A percentile compares a stretch with the other conserved stretches of the same genome.
Conservation (phyloP, 352 stramenopile species). For the Pythium brassicae region DNA sequence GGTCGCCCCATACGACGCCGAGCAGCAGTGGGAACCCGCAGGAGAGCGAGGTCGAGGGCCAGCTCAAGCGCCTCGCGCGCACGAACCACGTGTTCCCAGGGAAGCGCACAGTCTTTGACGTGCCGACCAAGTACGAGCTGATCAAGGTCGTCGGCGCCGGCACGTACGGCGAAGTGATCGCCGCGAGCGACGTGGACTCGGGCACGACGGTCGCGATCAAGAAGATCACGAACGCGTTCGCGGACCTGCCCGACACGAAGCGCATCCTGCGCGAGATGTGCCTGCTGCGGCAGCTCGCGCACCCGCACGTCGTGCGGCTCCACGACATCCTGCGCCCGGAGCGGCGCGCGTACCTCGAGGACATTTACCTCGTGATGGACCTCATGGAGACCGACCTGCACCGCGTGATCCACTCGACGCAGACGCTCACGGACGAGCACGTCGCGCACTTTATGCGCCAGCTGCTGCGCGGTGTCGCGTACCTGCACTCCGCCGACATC, state of each 20-base stretch:
- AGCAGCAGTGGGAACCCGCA: conserved; percentile 6
- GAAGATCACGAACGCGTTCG: conserved; percentile 88
- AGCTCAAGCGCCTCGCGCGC: conserved; percentile 35
- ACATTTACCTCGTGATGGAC: conserved; percentile 96
- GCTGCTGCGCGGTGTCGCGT: conserved; percentile 94
- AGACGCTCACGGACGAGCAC: conserved; percentile 90
- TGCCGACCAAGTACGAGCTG: conserved; percentile 75
- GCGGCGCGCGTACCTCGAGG: conserved; percentile 91
- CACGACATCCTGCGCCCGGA: conserved; percentile 91
- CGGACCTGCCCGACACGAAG: conserved; percentile 74
- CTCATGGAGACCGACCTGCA: conserved; percentile 95
- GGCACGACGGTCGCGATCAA: conserved; percentile 92
- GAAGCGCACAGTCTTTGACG: conserved; percentile 68
- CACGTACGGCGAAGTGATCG: conserved; percentile 80
- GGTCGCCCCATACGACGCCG: no score
- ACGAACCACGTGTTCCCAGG: conserved; percentile 67
- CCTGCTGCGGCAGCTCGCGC: conserved; percentile 79
- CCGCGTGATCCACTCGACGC: conserved; percentile 88
- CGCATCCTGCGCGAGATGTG: conserved; percentile 95
- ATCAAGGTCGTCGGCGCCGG: conserved; percentile 80
- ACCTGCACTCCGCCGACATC: conserved; percentile 96
- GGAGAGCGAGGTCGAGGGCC: conserved; percentile 22
- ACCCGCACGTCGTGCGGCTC: conserved; percentile 92
- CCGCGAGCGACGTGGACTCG: conserved; percentile 72
- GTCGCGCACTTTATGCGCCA: conserved; percentile 96